phyloP scores from a whole-genome alignment of 164 flowering plant species.

The Tinospora cordifolia region DNA sequence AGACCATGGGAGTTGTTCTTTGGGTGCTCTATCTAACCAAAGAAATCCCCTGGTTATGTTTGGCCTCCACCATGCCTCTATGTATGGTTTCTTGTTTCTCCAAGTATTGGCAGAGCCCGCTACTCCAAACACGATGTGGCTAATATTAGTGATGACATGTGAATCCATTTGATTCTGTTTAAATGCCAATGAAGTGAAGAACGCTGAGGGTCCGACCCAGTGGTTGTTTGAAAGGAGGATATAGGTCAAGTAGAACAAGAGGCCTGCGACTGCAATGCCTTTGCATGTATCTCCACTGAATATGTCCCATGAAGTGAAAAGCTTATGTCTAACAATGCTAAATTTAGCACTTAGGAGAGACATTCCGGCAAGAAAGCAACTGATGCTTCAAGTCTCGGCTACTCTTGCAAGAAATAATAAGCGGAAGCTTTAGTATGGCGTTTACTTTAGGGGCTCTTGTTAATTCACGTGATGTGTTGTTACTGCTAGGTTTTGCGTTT shows the following conservation, averaged over 20 bases:
- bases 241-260: constrained; percentile 11
- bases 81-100: constrained; percentile 26
- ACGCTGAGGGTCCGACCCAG: constrained; percentile 5
- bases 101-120: constrained; percentile 35
- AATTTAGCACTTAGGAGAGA: neutral
- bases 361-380: neutral
- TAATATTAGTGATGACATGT: constrained; percentile 31
- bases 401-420: neutral
- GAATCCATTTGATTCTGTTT: neutral
- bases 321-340: neutral
- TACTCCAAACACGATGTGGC: constrained; percentile 45
- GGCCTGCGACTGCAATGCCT: constrained; percentile 16
- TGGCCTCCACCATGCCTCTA: constrained; percentile 53
- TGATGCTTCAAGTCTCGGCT: neutral
- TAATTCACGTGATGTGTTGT: neutral
- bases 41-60: constrained; percentile 43
- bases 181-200: constrained; percentile 5
- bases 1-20: constrained; percentile 42
- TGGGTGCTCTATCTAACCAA: constrained; percentile 37
- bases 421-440: neutral
- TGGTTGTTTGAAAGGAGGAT: constrained; percentile 15
- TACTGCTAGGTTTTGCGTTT: neutral
- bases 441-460: neutral
- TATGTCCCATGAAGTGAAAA: neutral
- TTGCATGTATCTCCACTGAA: constrained; percentile 11